phyloP scores from a whole-genome alignment of 2,329 filamentous ascomycete genomes.

The Incumbomyces lentus region DNA sequence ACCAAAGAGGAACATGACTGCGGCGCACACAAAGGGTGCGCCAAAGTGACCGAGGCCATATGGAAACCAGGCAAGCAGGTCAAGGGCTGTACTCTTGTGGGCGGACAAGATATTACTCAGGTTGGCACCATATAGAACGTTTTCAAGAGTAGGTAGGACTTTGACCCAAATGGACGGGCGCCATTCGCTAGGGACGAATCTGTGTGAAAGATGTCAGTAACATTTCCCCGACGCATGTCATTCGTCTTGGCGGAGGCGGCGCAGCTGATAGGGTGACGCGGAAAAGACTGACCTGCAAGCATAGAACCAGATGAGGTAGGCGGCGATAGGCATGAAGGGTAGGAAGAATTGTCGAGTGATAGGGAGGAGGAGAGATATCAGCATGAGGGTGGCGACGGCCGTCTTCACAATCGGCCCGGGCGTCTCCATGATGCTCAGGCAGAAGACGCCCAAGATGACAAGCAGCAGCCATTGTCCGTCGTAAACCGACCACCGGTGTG shows the following conservation, averaged over 20 bases:
- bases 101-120: conserved; percentile 90
- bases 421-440: conserved; percentile 66
- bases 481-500: conserved; percentile 69
- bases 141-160: conserved; percentile 85
- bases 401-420: conserved; percentile 72
- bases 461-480: conserved; percentile 78
- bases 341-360: conserved; percentile 84
- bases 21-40: conserved; percentile 67
- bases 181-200: conserved; percentile 81
- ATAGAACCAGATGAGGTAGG: conserved; percentile 86
- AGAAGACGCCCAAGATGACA: conserved; percentile 67
- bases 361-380: conserved; percentile 65
- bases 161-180: conserved; percentile 92
- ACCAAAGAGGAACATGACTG: conserved; percentile 75
- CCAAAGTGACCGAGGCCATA: conserved; percentile 89
- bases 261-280: neutral
- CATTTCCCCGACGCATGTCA: neutral
- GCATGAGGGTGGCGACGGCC: conserved; percentile 54
- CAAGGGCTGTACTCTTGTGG: conserved; percentile 71
- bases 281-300: conserved; percentile 65
- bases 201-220: conserved; percentile 37
- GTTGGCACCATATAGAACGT: conserved; percentile 92
- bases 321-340: conserved; percentile 73
- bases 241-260: conserved; percentile 1
- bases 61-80: conserved; percentile 84